Evolutionary conservation across 495 filamentous ascomycete species (phyloP), one percentile per base, ranked within the genome.

Genomic region (Talaromyces borbonicus): DNA sequence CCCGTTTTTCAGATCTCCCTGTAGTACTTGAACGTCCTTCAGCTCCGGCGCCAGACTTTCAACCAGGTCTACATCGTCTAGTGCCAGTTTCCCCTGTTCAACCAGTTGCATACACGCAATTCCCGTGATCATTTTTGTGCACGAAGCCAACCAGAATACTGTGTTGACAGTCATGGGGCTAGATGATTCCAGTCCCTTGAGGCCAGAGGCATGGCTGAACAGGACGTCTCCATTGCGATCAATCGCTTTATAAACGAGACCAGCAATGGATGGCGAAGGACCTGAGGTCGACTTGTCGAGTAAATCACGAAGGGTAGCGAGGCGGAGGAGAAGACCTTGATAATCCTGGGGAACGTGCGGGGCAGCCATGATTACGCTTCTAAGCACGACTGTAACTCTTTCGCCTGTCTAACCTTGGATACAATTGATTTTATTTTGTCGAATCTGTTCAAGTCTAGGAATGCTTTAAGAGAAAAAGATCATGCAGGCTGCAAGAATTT

Each of bases 41-140:
- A 78, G 49, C 52, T 77, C 73, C 7, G 74, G 75, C 12, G 56
- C 61, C 8, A 72, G 27, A 25, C 57, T 49, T 48, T 76, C 70
- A 0, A 76, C 55, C 43, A 65, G 50, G 14, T 63, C 56, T 5
- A 56, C 61, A 56, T 76, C 69, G 56, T 78, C 76, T 3, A 80
- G 56, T 1, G 45, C 51, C 7, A 81, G 44, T 49, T 19, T 55
- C 58, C 4, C 74, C 46, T 72, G 63, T 51, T 79, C 76, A 4
- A 77, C 67, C 1, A 77, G 65, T 50, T 80, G 75, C 75, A 79
- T 77, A 43, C 57, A 66, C 5, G 74, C 75, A 42, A 80, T 66
- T 1, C 64, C 68, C 3, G 55, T 56, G 9, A 77, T 56, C 60
- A 74, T 60, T 46, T 77, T 78, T 1, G 74, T 78, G 51, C 71